Conservation (phyloP, 202 grass and related monocot species). For the Sporobolus alterniflorus region DNA sequence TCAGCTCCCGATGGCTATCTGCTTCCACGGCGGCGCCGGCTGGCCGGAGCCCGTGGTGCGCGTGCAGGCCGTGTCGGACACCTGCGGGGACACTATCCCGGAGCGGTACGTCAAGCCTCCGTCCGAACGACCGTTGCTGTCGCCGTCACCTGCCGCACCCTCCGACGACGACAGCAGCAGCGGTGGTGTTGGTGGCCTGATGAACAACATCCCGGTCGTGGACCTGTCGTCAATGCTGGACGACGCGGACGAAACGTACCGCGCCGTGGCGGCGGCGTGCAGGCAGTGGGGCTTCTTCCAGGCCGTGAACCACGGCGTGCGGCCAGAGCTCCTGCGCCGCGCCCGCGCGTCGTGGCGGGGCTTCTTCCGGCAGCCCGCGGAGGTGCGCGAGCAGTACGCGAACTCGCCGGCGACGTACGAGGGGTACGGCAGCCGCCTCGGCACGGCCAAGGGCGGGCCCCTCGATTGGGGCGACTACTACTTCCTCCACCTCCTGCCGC, state of each 20-base stretch:
- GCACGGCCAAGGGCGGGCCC: conserved; percentile 49
- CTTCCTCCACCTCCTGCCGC: conserved; percentile 73
- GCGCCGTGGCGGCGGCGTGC: conserved; percentile 57
- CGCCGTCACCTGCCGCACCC: neutral
- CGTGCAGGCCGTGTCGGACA: conserved; percentile 70
- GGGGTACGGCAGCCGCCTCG: conserved; percentile 93
- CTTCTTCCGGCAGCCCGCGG: conserved; percentile 71
- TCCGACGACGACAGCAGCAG: neutral
- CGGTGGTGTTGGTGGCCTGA: neutral
- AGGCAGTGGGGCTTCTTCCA: conserved; percentile 90
- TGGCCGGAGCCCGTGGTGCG: conserved; percentile 88
- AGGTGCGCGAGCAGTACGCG: conserved; percentile 64
- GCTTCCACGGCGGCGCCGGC: conserved; percentile 66
- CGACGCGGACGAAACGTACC: conserved; percentile 15
- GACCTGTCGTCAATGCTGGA: conserved; percentile 78
- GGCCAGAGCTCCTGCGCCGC: conserved; percentile 41
- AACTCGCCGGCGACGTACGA: conserved; percentile 92
- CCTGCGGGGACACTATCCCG: conserved; percentile 59
- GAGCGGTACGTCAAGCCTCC: conserved; percentile 72
- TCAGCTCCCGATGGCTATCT: conserved; percentile 48
- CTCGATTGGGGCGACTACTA: conserved; percentile 98
- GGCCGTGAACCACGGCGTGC: conserved; percentile 86
- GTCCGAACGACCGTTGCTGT: conserved; percentile 43
- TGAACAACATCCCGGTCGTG: conserved; percentile 62
- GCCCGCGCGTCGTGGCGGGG: conserved; percentile 55